Conservation (phyloP, 192 early-diverging fungal genomes). For the Thamnidium elegans region DNA sequence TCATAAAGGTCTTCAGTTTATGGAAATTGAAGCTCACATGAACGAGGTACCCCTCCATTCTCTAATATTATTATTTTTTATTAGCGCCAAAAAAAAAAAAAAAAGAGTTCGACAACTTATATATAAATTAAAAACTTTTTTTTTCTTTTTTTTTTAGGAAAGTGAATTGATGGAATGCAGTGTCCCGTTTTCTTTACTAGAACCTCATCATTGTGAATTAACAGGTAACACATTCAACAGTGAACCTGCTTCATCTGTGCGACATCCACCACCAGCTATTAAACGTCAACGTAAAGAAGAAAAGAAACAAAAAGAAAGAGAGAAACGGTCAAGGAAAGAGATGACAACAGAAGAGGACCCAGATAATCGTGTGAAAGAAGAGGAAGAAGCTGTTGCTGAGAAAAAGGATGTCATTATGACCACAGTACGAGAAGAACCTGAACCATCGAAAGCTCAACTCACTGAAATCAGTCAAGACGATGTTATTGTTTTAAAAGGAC, state of each 20-base stretch:
- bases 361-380: slow-evolving; percentile 1
- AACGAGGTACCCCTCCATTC: slow-evolving; percentile 53
- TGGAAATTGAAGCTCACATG: slow-evolving; percentile 86
- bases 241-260: slow-evolving; percentile 32
- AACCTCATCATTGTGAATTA: slow-evolving; percentile 63
- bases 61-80: not conserved
- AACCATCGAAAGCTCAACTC: slow-evolving; percentile 1
- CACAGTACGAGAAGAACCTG: not conserved
- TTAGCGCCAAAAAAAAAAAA: not conserved
- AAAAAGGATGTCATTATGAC: not conserved
- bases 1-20: slow-evolving; percentile 90
- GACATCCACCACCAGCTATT: slow-evolving; percentile 17
- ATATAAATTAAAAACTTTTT: slow-evolving; percentile 3
- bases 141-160: slow-evolving; percentile 54
- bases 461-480: slow-evolving; percentile 44
- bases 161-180: slow-evolving; percentile 72
- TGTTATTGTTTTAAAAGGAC: slow-evolving; percentile 59
- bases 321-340: slow-evolving; percentile 47
- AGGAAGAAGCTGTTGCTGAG: not conserved
- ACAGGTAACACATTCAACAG: slow-evolving; percentile 33
- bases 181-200: slow-evolving; percentile 67
- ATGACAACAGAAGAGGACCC: slow-evolving; percentile 2
- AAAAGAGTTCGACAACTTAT: not conserved
- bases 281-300: slow-evolving; percentile 50
- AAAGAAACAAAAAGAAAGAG: slow-evolving; percentile 49